Evolutionary conservation across 2,329 filamentous ascomycete species (phyloP).

Genomic region (Aspergillus sp.): DNA sequence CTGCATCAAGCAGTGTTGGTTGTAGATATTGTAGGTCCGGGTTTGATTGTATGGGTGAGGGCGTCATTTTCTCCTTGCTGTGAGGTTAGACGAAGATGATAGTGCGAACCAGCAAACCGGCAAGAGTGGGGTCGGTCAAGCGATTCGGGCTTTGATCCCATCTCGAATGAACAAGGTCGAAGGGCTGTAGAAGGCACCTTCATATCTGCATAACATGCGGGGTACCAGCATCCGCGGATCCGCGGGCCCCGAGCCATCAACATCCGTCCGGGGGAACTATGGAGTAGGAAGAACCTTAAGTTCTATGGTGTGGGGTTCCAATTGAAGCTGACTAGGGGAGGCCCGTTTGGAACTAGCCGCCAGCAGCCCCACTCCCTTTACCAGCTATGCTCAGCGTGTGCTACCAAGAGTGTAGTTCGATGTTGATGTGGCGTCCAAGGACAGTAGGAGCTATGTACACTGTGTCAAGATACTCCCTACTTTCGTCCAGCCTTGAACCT

Average conservation of each 20-base stretch:
- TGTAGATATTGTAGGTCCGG: not conserved
- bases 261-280: no score
- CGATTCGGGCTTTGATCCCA: not conserved
- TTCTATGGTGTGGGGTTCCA: no score
- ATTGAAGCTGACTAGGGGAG: no score
- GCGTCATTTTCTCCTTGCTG: not conserved
- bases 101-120: not conserved
- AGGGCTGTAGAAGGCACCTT: not conserved
- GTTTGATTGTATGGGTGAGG: not conserved
- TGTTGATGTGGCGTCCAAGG: not conserved
- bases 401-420: not conserved
- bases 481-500: not conserved
- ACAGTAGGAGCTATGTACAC: not conserved
- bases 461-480: not conserved
- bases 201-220: not conserved
- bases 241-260: not conserved
- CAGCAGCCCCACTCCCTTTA: not conserved
- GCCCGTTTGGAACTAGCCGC: no score
- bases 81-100: not conserved
- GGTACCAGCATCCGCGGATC: not conserved
- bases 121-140: not conserved
- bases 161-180: not conserved
- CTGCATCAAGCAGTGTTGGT: not conserved
- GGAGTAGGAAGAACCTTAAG: no score
- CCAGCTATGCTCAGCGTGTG: not conserved